Base-by-base conservation (phyloP, 371 early-diverging fungal species). In the Mortierella sp. region DNA sequence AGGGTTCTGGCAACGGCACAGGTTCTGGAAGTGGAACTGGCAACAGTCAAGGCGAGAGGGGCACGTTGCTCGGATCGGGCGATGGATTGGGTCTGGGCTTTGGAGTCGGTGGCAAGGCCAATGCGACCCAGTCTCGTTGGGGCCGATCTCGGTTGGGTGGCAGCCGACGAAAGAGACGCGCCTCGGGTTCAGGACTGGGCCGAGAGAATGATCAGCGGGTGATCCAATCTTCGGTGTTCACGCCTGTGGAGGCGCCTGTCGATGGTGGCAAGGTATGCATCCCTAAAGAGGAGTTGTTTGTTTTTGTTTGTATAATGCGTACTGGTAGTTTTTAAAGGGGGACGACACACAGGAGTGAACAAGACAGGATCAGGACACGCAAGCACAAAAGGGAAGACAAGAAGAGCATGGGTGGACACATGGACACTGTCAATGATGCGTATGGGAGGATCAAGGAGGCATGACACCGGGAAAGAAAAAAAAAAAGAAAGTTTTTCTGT, bases 161-260 rank as follows among this genome's bases (percentile, higher is more conserved):
- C 26, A 48, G 64, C 44, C 67, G 71, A 37, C 71, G 79, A 47
- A 71, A 79, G 41, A 58, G 72, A 26, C 72, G 79, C 39, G 71
- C 75, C 37, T 69, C 72, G 66, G 55, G 78, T 26, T 65, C 73
- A 22, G 77, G 77, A 69, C 45, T 70, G 58, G 79, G 73, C 7
- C 73, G 70, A 61, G 74, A 79, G 74, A 69, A 69, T 50, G 78
- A 78, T 68, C 73, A 72, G 61, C 68, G 78, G 24, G 70, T 78
- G 69, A 78, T 78, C 41, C 74, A 75, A 41, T 79, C 79, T 10
- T 79, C 79, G 24, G 79, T 79, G 41, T 79, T 75, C 34, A 66
- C 64, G 47, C 79, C 75, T 4, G 75, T 79, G 4, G 64, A 55
- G 50, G 45, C 39, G 13, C 74, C 79, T 13, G 74, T 79, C 4